Conservation (phyloP, 805 yeast species). For the Wickerhamiella vanderwaltii region DNA sequence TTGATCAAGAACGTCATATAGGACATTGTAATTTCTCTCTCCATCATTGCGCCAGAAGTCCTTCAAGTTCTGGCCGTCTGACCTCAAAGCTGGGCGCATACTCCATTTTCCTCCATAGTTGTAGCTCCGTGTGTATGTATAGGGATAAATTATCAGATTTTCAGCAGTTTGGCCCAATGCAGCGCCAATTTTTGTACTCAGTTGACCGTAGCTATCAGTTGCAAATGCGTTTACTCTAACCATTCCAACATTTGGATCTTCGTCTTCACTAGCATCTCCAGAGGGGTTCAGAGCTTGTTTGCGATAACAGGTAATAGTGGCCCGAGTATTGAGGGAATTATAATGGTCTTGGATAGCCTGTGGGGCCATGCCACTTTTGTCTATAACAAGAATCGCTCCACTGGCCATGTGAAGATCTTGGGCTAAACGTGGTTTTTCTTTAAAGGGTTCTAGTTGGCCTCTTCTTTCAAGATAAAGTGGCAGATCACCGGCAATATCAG, state of each 20-base stretch:
- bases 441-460: background rate
- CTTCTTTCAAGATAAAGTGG: background rate
- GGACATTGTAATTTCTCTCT: slow-evolving; percentile 30
- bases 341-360: slow-evolving; percentile 21
- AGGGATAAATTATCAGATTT: slow-evolving; percentile 51
- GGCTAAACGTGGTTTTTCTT: background rate
- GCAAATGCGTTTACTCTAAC: slow-evolving; percentile 52
- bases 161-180: slow-evolving; percentile 43
- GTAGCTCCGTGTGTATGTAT: background rate
- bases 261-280: slow-evolving; percentile 15
- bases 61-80: slow-evolving; percentile 15
- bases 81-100: slow-evolving; percentile 1
- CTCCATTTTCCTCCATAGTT: background rate
- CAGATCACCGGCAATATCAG: background rate
- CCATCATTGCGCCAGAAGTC: slow-evolving; percentile 11
- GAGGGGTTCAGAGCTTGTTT: slow-evolving; percentile 12
- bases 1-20: slow-evolving; percentile 66
- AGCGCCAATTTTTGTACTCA: slow-evolving; percentile 51
- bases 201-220: slow-evolving; percentile 42
- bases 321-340: slow-evolving; percentile 26
- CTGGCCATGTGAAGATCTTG: background rate
- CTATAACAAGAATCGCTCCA: slow-evolving; percentile 1
- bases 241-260: slow-evolving; percentile 14
- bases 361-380: background rate
- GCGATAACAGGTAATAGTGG: slow-evolving; percentile 13